Evolutionary conservation across 352 stramenopile genomes (phyloP), one percentile per base, ranked within the genome.

Genomic region (Globisporangium takayamanum): DNA sequence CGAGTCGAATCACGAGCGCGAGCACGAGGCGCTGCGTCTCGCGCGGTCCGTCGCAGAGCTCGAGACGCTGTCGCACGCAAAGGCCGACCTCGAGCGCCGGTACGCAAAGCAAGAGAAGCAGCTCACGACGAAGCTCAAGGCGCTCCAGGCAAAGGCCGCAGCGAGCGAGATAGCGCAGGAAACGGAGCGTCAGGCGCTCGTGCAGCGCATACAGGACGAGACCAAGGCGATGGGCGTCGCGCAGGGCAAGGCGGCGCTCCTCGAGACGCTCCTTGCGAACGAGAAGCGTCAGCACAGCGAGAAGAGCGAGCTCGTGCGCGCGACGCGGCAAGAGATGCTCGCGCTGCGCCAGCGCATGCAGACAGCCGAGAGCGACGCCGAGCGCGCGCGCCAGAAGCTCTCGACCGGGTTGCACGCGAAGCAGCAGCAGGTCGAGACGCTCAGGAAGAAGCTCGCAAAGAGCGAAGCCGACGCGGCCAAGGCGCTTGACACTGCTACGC

Each of bases 231-330:
- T 89, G 66, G 81, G 81, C 28, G 50, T 83, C 25, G 76, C 74
- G 5, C 75, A 89, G 52, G 81, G 81, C 28, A 78, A 86, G 57
- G 84, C 78, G 39, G 52, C 70, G 7, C 18, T 89, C 30, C 53
- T 91, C 25, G 76, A 88, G 55, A 68, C 70, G n/a, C 56, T 89
- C n/a, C 67, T 91, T 3, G 65, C 73, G 0, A 72, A 73, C 39
- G 80, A 87, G 55, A 88, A 87, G 62, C 47, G 64, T 12, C 72
- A 84, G 18, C 80, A 73, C 26, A 68, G 83, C 33, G 73, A 88
- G 55, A 88, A 84, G 57, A 72, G 66, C 20, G 71, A 85, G 53
- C 36, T 79, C 55, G 59, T 87, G 3, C 73, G 68, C 3, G 77
- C 78, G 36, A 73, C 69, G 12, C 74, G 80, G 14, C 85, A 88